phyloP scores from a whole-genome alignment of 257 asterid species.

The Salvia rosmarinus region DNA sequence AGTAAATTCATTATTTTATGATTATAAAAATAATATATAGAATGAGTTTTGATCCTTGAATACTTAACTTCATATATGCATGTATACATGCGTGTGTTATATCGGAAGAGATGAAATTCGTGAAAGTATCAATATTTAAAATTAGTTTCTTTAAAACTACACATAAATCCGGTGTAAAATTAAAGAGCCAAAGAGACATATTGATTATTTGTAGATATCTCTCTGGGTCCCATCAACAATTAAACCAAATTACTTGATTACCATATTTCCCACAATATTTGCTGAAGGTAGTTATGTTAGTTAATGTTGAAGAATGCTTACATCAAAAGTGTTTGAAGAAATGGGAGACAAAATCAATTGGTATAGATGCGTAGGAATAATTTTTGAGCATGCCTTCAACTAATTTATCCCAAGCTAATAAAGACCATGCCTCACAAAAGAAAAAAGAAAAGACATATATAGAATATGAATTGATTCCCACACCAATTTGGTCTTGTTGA shows the following conservation, averaged over 20 bases:
- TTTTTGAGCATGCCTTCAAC: constrained; percentile 21
- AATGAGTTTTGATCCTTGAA: too few relatives aligned
- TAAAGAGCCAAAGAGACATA: neutral
- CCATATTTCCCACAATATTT: neutral
- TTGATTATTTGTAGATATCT: neutral
- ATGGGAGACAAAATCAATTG: constrained; percentile 40
- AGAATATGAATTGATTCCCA: constrained; percentile 36
- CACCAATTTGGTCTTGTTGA: constrained; percentile 19
- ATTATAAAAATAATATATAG: too few relatives aligned
- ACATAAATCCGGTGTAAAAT: neutral
- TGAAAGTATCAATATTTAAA: neutral
- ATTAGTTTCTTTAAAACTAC: neutral
- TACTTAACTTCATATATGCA: too few relatives aligned
- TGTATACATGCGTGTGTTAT: neutral
- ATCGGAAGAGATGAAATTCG: neutral
- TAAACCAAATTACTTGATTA: neutral
- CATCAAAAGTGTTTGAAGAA: constrained; percentile 20
- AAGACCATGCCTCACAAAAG: constrained; percentile 18
- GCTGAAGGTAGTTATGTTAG: constrained; percentile 37
- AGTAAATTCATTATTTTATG: too few relatives aligned
- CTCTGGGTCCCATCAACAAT: neutral
- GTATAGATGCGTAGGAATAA: constrained; percentile 35
- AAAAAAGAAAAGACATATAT: neutral
- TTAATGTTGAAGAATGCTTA: constrained; percentile 30
- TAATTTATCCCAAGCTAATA: constrained; percentile 22